Conservation (phyloP, 2,329 filamentous ascomycete species). For the Trichoderma koningii region DNA sequence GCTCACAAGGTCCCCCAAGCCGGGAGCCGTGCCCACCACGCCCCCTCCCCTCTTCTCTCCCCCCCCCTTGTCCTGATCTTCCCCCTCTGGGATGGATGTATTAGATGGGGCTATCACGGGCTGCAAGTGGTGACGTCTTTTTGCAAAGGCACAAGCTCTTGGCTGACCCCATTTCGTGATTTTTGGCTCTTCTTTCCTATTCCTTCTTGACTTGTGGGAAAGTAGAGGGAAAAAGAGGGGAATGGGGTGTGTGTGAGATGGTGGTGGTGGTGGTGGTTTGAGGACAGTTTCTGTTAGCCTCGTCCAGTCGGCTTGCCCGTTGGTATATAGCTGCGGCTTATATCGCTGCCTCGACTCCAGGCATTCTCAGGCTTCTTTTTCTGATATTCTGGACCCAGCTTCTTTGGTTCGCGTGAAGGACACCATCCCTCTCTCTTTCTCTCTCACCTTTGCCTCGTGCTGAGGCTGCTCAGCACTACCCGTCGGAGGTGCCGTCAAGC, state of each 20-base stretch:
- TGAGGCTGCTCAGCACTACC: constrained; percentile 16
- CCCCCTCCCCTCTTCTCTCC: background rate
- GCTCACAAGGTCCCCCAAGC: constrained; percentile 34
- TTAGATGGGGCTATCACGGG: constrained; percentile 19
- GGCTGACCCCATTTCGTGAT: background rate
- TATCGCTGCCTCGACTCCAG: constrained; percentile 21
- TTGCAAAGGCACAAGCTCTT: background rate
- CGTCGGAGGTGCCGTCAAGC: constrained; percentile 16
- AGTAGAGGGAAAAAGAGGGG: background rate
- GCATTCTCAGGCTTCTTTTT: constrained; percentile 17
- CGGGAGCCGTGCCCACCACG: constrained; percentile 23
- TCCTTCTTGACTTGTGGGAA: background rate
- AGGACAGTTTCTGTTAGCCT: background rate
- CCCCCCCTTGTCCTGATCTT: background rate
- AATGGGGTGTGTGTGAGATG: no score
- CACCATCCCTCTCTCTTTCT: background rate
- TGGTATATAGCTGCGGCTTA: constrained; percentile 24
- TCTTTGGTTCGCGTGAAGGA: constrained; percentile 11
- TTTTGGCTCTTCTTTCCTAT: background rate
- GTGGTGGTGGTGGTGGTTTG: background rate
- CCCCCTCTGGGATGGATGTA: no score
- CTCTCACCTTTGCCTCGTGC: background rate
- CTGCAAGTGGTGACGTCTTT: constrained; percentile 25
- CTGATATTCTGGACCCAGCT: constrained; percentile 13
- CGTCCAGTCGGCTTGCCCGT: constrained; percentile 21